A percentile compares a stretch with the other conserved stretches of the same genome.
These are phyloP conservation scores for Trichoderma cornu-damae DNA, from an alignment of 2,329 filamentous ascomycete genomes.

Conservation along the genomic window DNA sequence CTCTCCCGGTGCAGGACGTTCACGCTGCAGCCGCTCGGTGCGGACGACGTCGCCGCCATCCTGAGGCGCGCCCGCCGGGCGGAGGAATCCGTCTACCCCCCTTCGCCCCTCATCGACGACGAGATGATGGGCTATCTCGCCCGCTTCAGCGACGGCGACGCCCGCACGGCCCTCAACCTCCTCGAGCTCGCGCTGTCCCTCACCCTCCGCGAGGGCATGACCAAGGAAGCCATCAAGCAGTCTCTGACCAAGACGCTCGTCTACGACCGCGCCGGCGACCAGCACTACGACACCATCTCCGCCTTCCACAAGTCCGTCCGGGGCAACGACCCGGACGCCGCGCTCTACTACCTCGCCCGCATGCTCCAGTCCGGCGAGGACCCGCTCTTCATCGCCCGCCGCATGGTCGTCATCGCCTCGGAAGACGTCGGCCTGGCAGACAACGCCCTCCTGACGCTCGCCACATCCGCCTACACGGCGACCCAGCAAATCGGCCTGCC, in stretches of 20 bases:
- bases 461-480: slow-evolving; percentile 79
- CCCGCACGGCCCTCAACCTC: slow-evolving; percentile 85
- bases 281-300: slow-evolving; percentile 96
- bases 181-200: slow-evolving; percentile 84
- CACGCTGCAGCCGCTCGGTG: slow-evolving; percentile 69
- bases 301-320: slow-evolving; percentile 95
- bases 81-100: slow-evolving; percentile 45
- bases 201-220: slow-evolving; percentile 52
- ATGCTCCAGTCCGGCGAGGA: slow-evolving; percentile 97
- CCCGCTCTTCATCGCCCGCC: slow-evolving; percentile 82
- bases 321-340: slow-evolving; percentile 78
- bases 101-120: slow-evolving; percentile 62
- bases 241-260: slow-evolving; percentile 87
- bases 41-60: slow-evolving; percentile 68
- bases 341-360: slow-evolving; percentile 88
- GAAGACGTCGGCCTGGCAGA: slow-evolving; percentile 93
- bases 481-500: slow-evolving; percentile 93
- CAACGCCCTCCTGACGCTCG: slow-evolving; percentile 74
- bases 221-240: slow-evolving; percentile 71
- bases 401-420: slow-evolving; percentile 90
- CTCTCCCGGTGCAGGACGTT: slow-evolving; percentile 89
- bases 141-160: slow-evolving; percentile 85
- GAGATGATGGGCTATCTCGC: slow-evolving; percentile 77
- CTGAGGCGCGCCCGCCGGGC: slow-evolving; percentile 66
- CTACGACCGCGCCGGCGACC: slow-evolving; percentile 90